Evolutionary conservation across 176 grass and related monocot species (phyloP).

Genomic region (Luzula sylvatica): DNA sequence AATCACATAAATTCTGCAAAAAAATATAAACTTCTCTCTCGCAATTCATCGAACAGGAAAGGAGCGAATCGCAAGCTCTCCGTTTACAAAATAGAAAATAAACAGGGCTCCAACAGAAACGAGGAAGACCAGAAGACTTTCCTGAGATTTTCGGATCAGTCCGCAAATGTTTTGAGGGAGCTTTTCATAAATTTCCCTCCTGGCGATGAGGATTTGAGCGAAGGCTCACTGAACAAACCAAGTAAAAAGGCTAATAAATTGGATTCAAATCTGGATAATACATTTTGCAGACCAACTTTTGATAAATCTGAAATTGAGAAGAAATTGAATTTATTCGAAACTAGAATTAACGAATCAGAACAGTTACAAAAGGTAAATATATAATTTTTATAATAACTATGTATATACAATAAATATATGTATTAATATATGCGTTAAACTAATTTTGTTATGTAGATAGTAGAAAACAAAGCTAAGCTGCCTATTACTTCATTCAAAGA

Average conservation of each 20-base stretch:
- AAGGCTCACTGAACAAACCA: conserved; percentile 22
- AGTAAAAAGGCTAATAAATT: conserved; percentile 31
- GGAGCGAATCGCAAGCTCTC: conserved; percentile 37
- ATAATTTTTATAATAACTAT: conserved; percentile 16
- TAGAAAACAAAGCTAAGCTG: conserved; percentile 73
- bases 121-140: conserved; percentile 31
- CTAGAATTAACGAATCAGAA: conserved; percentile 41
- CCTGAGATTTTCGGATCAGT: conserved; percentile 60
- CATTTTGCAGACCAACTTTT: conserved; percentile 63
- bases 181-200: conserved; percentile 79
- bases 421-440: background rate
- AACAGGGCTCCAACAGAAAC: conserved; percentile 18
- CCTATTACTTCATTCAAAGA: conserved; percentile 86
- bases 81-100: conserved; percentile 57
- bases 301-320: conserved; percentile 45
- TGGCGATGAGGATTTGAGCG: conserved; percentile 51
- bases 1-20: conserved; percentile 7
- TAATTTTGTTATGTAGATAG: conserved; percentile 40
- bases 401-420: conserved; percentile 7
- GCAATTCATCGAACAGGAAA: conserved; percentile 28
- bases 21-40: conserved; percentile 14
- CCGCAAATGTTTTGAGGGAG: conserved; percentile 59
- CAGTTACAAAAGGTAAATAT: conserved; percentile 67
- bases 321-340: conserved; percentile 52
- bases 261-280: conserved; percentile 42